Base-by-base conservation (phyloP, 2,329 filamentous ascomycete species). In the Penicillium sp. region DNA sequence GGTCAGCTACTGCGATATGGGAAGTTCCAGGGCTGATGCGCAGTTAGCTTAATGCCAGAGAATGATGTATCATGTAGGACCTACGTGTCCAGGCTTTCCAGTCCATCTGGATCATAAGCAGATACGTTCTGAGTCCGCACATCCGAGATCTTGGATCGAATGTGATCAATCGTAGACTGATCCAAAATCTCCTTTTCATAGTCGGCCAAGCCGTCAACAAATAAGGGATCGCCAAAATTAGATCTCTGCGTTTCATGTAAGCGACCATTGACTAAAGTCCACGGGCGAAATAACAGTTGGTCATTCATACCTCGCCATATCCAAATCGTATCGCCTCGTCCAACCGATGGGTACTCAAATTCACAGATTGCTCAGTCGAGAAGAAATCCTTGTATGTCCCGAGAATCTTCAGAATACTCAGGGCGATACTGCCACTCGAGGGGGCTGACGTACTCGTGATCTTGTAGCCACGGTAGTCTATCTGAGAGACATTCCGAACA, bases 311-410 rank as follows among this genome's bases (percentile, higher is more conserved):
- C 70, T 80, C 73, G 38, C 88, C 92, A 70, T 97, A 97, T 3
- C 85, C 92, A 72, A 96, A 97, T 23, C 91, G 84, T 78, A 96
- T 91, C 13, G 92, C 89, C 79, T 97, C 94, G 68, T 91, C 86
- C 62, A 96, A 82, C 15, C 90, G 85, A 74, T 97, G 94, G 0
- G 87, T 88, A 38, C 87, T 91, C 0, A 95, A 76, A 64, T 91
- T 87, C 21, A 83, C 63, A 19, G 61, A 40, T 4, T 74, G 76
- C 43, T 83, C 76, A 1, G 81, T 74, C 13, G 84, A 76, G 19
- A 84, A 86, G 47, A 93, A 86, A 38, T 77, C 73, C 0, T 83
- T 76, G 67, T 91, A 95, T 19, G 90, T 88, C 72, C 93, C 88
- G 73, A 97, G 82, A 33, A 87, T 91, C 70, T 96, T 96, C 68